phyloP scores from a whole-genome alignment of 495 filamentous ascomycete genomes.

The Patellaria atrata region DNA sequence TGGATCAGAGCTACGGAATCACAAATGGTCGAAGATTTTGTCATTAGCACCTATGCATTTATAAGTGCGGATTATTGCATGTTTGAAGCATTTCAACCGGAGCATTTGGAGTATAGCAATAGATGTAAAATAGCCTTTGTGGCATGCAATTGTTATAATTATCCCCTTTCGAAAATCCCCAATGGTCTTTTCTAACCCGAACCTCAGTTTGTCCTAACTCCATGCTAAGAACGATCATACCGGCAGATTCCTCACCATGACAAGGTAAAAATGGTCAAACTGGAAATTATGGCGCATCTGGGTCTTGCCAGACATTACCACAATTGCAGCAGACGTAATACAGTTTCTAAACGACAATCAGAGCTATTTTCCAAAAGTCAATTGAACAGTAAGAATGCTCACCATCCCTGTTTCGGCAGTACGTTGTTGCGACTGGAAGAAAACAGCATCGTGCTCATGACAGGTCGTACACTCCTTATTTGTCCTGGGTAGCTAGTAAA shows the following conservation, averaged over 20 bases:
- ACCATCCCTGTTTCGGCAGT: constrained; percentile 98
- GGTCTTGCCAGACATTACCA: constrained; percentile 67
- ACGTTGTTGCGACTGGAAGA: constrained; percentile 96
- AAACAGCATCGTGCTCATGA: constrained; percentile 75
- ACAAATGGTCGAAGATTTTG: constrained; percentile 95
- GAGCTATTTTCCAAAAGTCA: constrained; percentile 1
- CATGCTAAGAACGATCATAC: too few relatives aligned
- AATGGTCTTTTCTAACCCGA: too few relatives aligned
- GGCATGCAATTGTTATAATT: too few relatives aligned
- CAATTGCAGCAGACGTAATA: constrained; percentile 94
- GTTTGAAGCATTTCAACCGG: neutral
- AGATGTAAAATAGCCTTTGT: too few relatives aligned
- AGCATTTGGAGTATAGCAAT: too few relatives aligned
- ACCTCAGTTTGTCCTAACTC: too few relatives aligned
- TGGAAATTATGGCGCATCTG: too few relatives aligned
- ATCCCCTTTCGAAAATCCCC: too few relatives aligned
- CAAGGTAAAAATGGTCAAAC: too few relatives aligned
- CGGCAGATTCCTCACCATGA: too few relatives aligned
- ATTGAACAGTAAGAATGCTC: constrained; percentile 27
- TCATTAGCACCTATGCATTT: constrained; percentile 89
- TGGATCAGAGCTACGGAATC: constrained; percentile 69
- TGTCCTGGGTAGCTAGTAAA: constrained; percentile 81
- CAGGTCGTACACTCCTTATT: constrained; percentile 73
- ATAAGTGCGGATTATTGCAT: constrained; percentile 31
- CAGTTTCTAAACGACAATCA: constrained; percentile 52